Evolutionary conservation across 768 basidiomycete species (phyloP).

Genomic region (Lentinula aciculospora): DNA sequence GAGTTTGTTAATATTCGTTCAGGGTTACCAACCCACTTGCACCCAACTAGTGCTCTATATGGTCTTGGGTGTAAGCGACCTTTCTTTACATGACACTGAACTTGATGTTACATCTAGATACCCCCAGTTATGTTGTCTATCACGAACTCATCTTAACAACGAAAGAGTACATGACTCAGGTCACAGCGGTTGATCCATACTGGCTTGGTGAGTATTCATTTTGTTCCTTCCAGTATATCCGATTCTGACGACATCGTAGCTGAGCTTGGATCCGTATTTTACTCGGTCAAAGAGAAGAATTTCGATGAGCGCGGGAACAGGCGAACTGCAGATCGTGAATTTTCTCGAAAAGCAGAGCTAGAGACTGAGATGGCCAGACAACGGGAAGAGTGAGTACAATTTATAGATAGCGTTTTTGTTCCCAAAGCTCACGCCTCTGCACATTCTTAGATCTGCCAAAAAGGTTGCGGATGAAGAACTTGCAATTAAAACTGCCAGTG

Average conservation of each 20-base stretch:
- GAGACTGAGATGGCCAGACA: slow-evolving; percentile 88
- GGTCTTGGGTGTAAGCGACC: slow-evolving; percentile 83
- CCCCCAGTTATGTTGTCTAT: slow-evolving; percentile 94
- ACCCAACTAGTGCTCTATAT: slow-evolving; percentile 95
- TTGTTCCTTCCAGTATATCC: background rate
- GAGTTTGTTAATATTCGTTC: slow-evolving; percentile 98
- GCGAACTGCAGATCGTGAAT: slow-evolving; percentile 79
- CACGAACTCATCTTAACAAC: slow-evolving; percentile 95
- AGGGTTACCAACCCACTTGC: slow-evolving; percentile 90
- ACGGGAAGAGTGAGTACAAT: slow-evolving; percentile 59
- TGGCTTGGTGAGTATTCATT: slow-evolving; percentile 72
- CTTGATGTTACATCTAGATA: slow-evolving; percentile 49
- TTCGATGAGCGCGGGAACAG: slow-evolving; percentile 85
- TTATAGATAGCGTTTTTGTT: background rate
- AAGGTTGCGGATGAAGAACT: slow-evolving; percentile 57
- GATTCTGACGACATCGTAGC: slow-evolving; percentile 38
- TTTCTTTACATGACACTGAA: slow-evolving; percentile 10
- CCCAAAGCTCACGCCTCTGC: background rate
- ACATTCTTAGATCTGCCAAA: slow-evolving; percentile 45
- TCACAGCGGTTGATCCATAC: slow-evolving; percentile 95
- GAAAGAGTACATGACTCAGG: slow-evolving; percentile 98
- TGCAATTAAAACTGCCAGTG: slow-evolving; percentile 46
- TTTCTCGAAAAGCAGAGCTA: slow-evolving; percentile 85
- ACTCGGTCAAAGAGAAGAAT: slow-evolving; percentile 96
- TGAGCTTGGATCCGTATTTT: slow-evolving; percentile 94